Evolutionary conservation across 2,329 filamentous ascomycete genomes (phyloP).

Genomic region (Dryadomyces sulphureus): DNA sequence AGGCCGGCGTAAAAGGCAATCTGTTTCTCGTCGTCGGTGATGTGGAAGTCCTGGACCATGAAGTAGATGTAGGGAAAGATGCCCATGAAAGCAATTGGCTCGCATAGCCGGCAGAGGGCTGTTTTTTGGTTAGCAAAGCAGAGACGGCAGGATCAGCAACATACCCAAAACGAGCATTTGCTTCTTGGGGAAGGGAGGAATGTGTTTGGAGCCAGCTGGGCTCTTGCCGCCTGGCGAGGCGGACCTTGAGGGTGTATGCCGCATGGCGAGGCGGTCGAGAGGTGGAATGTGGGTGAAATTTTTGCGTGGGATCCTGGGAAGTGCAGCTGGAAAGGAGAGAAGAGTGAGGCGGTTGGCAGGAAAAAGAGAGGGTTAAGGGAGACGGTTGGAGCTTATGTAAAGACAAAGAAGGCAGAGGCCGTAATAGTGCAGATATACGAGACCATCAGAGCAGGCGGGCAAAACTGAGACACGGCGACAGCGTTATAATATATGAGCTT

Average conservation of each 20-base stretch:
- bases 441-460: neutral
- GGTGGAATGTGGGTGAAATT: neutral
- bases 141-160: too few species aligned
- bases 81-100: slow-evolving; percentile 98
- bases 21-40: slow-evolving; percentile 61
- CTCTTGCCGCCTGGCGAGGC: neutral
- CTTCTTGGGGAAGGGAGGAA: slow-evolving; percentile 20
- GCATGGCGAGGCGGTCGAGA: neutral
- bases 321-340: neutral
- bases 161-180: slow-evolving; percentile 24
- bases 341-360: neutral
- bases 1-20: slow-evolving; percentile 90
- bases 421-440: neutral
- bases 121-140: slow-evolving; percentile 4
- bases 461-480: slow-evolving; percentile 4
- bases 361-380: neutral
- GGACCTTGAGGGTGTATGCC: neutral
- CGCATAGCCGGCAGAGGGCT: slow-evolving; percentile 92
- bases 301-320: neutral
- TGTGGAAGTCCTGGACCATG: slow-evolving; percentile 86
- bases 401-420: neutral
- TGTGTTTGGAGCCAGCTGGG: slow-evolving; percentile 2
- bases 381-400: neutral
- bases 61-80: slow-evolving; percentile 98
- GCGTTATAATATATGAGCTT: slow-evolving; percentile 1